Evolutionary conservation across 2,329 filamentous ascomycete species (phyloP).

Genomic region (Diaporthe sp.): DNA sequence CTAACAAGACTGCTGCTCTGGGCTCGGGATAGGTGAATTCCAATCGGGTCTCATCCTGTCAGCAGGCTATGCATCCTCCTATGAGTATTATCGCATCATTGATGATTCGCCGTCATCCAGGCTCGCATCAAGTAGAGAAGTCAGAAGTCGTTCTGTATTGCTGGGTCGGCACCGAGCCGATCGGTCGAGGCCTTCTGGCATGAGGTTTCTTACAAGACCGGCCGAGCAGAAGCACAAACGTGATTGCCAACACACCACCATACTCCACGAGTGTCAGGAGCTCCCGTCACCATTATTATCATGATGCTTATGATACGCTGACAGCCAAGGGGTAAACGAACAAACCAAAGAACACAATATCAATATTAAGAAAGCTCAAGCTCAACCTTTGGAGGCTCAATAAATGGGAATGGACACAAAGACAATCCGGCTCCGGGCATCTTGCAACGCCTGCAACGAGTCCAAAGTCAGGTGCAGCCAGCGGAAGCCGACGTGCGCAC

Average conservation of each 20-base stretch:
- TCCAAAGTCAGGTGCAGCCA: conserved; percentile 36
- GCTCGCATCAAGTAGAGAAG: too few species aligned
- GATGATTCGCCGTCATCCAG: not conserved
- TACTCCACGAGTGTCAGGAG: not conserved
- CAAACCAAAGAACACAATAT: not conserved
- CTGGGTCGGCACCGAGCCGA: not conserved
- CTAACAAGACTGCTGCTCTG: not conserved
- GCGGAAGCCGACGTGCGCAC: conserved; percentile 20
- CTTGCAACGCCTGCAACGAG: conserved; percentile 36
- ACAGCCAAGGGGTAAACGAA: not conserved
- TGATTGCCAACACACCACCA: not conserved
- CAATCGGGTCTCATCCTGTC: conserved; percentile 28
- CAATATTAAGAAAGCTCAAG: not conserved
- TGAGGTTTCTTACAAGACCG: not conserved
- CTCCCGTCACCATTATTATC: not conserved
- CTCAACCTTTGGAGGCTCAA: not conserved
- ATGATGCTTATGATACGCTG: not conserved
- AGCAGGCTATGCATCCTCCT: not conserved
- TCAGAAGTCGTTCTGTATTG: not conserved
- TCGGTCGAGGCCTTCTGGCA: not conserved
- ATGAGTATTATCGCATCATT: not conserved
- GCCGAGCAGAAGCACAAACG: not conserved
- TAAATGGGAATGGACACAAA: conserved; percentile 6
- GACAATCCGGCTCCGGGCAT: conserved; percentile 22
- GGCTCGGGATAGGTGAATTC: not conserved